Conservation (phyloP, 345 rosid genomes). For the Murraya paniculata region DNA sequence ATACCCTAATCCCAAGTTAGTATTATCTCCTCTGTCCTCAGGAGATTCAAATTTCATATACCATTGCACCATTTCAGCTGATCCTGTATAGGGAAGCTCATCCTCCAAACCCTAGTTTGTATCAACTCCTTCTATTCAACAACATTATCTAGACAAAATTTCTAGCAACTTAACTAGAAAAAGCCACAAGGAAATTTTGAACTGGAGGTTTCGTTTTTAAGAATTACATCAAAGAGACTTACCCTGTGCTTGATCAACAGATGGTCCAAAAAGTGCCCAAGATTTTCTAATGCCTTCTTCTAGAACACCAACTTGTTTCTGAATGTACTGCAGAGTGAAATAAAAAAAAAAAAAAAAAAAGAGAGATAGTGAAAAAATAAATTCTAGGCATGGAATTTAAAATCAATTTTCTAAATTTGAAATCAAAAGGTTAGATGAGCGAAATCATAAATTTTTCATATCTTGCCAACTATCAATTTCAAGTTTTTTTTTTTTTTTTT, state of each 20-base stretch:
- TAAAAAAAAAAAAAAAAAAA: no score
- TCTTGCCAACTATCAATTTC: not conserved
- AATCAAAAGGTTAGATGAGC: not conserved
- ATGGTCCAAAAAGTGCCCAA: conserved; percentile 55
- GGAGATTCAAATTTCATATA: not conserved
- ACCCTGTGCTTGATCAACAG: conserved; percentile 33
- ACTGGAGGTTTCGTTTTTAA: conserved; percentile 4
- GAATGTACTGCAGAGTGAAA: conserved; percentile 61
- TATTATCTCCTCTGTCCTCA: not conserved
- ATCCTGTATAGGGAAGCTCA: not conserved
- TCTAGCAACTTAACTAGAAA: not conserved
- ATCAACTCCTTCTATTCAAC: not conserved
- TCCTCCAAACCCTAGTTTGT: not conserved
- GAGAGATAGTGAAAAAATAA: conserved; percentile 10
- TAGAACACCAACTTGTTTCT: conserved; percentile 61
- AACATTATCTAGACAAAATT: not conserved
- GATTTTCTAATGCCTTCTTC: conserved; percentile 79
- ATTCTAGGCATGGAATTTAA: not conserved
- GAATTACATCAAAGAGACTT: conserved; percentile 20
- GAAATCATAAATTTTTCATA: not conserved
- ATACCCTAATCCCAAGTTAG: not conserved
- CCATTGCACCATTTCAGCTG: not conserved
- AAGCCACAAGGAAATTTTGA: not conserved
- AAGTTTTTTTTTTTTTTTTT: not conserved
- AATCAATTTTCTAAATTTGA: not conserved